A percentile compares a stretch with the other conserved stretches of the same genome.
Conservation (phyloP, 257 asterid genomes). For the Ajuga chamaepitys region DNA sequence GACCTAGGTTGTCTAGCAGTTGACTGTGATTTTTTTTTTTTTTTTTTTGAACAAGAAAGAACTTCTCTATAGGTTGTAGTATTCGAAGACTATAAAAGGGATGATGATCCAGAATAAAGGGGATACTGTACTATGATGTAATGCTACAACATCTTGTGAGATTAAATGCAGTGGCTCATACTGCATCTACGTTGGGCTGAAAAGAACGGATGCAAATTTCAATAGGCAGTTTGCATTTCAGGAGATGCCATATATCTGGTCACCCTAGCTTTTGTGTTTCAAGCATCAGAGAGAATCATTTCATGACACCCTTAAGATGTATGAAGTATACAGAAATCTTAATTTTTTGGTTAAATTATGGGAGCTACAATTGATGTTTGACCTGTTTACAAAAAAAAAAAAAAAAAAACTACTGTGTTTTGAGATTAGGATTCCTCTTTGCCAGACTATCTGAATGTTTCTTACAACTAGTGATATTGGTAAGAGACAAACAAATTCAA, state of each 20-base stretch:
- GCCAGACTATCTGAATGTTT: too few relatives aligned
- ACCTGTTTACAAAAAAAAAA: too few relatives aligned
- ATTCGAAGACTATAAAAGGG: neutral
- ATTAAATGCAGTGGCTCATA: neutral
- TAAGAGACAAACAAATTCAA: too few relatives aligned
- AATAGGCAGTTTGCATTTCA: neutral
- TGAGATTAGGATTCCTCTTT: too few relatives aligned
- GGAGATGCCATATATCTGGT: neutral
- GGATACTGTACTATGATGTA: neutral
- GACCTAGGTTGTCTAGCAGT: neutral
- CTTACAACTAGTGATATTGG: too few relatives aligned
- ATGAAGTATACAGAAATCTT: neutral
- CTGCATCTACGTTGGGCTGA: neutral
- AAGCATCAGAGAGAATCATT: neutral
- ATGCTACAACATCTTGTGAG: neutral
- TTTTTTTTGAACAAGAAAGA: neutral
- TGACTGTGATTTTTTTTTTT: neutral
- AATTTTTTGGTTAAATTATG: too few relatives aligned
- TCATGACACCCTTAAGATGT: neutral
- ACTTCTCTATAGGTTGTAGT: neutral
- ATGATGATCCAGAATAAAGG: neutral
- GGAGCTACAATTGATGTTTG: too few relatives aligned
- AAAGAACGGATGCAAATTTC: neutral
- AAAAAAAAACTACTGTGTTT: too few relatives aligned
- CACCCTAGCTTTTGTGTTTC: neutral